Percentiles rank a stretch among this genome's conserved stretches.
Conservation (phyloP, 2,329 filamentous ascomycete species). For the Alternaria sp. region DNA sequence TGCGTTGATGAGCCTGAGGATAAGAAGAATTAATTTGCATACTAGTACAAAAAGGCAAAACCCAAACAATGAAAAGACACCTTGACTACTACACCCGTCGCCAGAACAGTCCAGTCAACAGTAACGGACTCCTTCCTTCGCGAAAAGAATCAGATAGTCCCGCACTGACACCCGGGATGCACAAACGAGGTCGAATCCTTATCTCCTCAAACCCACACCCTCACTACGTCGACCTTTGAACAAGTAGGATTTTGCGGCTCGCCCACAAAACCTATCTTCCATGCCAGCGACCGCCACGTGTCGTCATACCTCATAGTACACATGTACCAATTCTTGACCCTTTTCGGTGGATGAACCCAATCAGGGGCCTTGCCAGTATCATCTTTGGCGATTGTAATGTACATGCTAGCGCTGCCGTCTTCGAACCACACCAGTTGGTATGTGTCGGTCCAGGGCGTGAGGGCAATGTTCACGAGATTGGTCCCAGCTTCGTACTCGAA, state of each 20-base stretch:
- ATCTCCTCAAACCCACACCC: slow-evolving; percentile 28
- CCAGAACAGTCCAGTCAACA: background rate
- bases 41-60: background rate
- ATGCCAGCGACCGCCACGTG: slow-evolving; percentile 49
- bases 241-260: slow-evolving; percentile 54
- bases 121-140: background rate
- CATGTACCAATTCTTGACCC: slow-evolving; percentile 51
- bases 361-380: slow-evolving; percentile 47
- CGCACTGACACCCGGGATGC: background rate
- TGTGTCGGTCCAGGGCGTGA: slow-evolving; percentile 32
- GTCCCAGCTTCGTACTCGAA: slow-evolving; percentile 37
- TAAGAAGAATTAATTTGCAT: background rate
- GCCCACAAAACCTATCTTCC: slow-evolving; percentile 45
- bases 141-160: background rate
- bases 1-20: background rate
- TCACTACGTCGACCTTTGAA: slow-evolving; percentile 48
- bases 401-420: slow-evolving; percentile 32
- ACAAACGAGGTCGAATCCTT: background rate
- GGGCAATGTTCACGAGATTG: slow-evolving; percentile 43
- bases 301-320: slow-evolving; percentile 50
- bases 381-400: slow-evolving; percentile 35
- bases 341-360: slow-evolving; percentile 5
- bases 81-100: too few species aligned
- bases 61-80: background rate
- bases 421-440: slow-evolving; percentile 47